Base-by-base conservation (phyloP, 805 yeast species). In the Candida tallmaniae region DNA sequence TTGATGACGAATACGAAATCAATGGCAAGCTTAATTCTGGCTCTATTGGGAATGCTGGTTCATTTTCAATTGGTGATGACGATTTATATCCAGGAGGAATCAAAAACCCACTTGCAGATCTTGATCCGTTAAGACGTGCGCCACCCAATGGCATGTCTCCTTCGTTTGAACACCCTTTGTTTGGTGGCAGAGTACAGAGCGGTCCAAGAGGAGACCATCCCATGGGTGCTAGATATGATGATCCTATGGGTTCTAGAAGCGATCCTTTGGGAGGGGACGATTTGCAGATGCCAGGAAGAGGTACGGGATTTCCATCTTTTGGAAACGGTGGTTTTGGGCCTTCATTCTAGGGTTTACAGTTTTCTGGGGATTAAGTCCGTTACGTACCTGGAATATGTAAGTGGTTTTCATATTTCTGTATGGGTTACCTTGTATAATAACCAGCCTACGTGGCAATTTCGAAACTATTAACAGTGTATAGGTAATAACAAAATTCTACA, bases 81-180 rank as follows among this genome's bases (percentile, higher is more conserved):
- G 83, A 78, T 48, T 52, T 74, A 27, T 60, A 70, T 39, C 82
- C 81, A 32, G 58, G 70, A 19, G 50, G 55, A 35, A 34, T 43
- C 6, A 40, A 31, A 22, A 48, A 69, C 34, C 80, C 80, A 3
- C 42, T 46, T 2, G 40, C 73, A 42, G 54, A 53, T 36, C 74
- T 76, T 1, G 77, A 71, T 43, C 77, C 77, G 3, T 45, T 60
- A 31, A 48, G 50, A 4, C 31, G 40, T 0, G 15, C 30, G 13
- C 47, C 43, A 9, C 57, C 52, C 19, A 74, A 76, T 10, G 83
- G 82, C 0, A 76, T 77, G 83, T 56, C 70, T 35, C 77, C 79
- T 1, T 62, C 73, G 4, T 47, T 62, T 2, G 51, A 68, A 28
- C 80, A 77, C 46, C 81, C 80, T 0, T 36, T 77, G 6, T 77